phyloP scores from a whole-genome alignment of 1,284 basidiomycete species.

The Ceratobasidium sp. region DNA sequence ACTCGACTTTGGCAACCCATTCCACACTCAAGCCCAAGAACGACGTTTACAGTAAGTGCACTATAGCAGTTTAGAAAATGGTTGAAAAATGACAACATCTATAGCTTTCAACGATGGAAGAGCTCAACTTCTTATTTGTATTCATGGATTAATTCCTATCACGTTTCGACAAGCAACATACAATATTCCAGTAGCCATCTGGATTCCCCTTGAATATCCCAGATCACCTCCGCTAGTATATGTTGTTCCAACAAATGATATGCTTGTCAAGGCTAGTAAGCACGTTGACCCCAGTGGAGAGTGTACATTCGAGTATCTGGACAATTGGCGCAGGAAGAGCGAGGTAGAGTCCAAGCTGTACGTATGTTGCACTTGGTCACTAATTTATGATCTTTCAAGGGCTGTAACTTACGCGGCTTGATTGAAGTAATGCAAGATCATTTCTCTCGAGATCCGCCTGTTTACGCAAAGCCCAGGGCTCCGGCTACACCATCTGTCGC shows the following conservation, averaged over 20 bases:
- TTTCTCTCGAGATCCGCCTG: conserved; percentile 89
- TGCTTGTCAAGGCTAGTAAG: conserved; percentile 85
- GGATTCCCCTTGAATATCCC: conserved; percentile 88
- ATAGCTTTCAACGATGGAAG: conserved; percentile 94
- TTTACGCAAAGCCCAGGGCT: conserved; percentile 84
- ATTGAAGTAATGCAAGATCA: conserved; percentile 80
- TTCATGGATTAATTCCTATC: conserved; percentile 94
- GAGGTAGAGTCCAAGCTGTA: conserved; percentile 71
- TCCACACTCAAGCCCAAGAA: conserved; percentile 86
- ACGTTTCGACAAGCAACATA: conserved; percentile 81
- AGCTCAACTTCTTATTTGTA: conserved; percentile 87
- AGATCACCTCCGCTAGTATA: conserved; percentile 87
- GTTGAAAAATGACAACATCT: background rate
- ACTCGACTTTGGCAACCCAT: conserved; percentile 71
- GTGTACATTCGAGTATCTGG: conserved; percentile 76
- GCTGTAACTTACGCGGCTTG: conserved; percentile 74
- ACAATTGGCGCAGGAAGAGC: conserved; percentile 83
- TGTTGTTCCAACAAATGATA: conserved; percentile 92
- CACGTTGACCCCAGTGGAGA: conserved; percentile 88
- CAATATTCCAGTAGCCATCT: conserved; percentile 93
- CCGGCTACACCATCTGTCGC: conserved; percentile 51
- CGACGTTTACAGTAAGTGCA: conserved; percentile 88
- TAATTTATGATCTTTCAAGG: conserved; percentile 60
- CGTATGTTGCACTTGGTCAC: conserved; percentile 43
- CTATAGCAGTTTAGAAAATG: conserved; percentile 44